Base-by-base conservation (phyloP, 2,329 filamentous ascomycete species). In the Cyphellophora attinorum region DNA sequence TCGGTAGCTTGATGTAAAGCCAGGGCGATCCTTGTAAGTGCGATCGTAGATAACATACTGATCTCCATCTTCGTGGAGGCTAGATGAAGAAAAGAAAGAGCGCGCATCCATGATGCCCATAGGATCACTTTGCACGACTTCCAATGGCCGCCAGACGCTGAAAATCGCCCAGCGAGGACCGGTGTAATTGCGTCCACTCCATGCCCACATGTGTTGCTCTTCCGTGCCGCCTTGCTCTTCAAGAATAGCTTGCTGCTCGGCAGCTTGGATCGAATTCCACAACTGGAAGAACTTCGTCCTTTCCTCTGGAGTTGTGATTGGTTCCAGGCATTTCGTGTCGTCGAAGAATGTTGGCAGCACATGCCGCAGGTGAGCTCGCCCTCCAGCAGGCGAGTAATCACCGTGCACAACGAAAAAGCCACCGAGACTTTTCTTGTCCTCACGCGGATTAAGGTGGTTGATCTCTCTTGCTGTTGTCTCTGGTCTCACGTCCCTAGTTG, bases 101-200 rank as follows among this genome's bases (percentile, higher is more conserved):
- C 13, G 16, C 15, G 38, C 21, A 18, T 40, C 38, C 38, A 40
- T 29, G 8, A 51, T 35, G 1, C 41, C 41, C n/a, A 53, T 38
- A 6, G 48, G 46, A 17, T 52, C 46, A 17, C 43, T 31, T 6
- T 38, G 32, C 4, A 53, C 41, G 1, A 41, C 40, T 33, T 50
- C 46, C 27, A 51, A 34, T 2, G 49, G 45, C 16, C 50, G 41
- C 47, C 45, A 52, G 14, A 49, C 47, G 35, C 49, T 49, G 19
- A 54, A 30, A 19, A 27, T 36, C 6, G 18, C 29, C 33, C 34
- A 40, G n/a, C 37, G 19, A 5, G 37, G 37, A 11, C 37, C 37
- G 11, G 3, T 25, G 30, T 40, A 40, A 18, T 40, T 40, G 29
- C 31, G 16, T 16, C 37, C 37, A 15, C 34, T 37, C 37, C 37